phyloP scores from a whole-genome alignment of 2,329 filamentous ascomycete genomes.

The Phialocephala subalpina region DNA sequence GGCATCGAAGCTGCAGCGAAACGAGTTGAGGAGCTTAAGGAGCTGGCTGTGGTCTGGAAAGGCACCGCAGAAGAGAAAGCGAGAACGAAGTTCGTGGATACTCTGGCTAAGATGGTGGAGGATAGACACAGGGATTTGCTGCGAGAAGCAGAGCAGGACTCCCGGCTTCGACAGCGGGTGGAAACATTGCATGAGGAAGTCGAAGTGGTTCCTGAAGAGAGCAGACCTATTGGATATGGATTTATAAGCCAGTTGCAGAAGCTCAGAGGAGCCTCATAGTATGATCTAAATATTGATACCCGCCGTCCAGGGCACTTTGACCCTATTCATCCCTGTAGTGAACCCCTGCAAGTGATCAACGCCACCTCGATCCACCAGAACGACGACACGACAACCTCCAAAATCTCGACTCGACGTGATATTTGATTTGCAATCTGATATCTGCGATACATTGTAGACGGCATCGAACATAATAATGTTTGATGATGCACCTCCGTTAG shows the following conservation, averaged over 20 bases:
- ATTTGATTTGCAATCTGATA: background rate
- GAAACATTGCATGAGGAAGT: conserved; percentile 37
- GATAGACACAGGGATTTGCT: conserved; percentile 60
- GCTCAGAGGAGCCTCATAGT: conserved; percentile 42
- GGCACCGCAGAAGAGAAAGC: conserved; percentile 96
- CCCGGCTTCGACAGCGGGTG: conserved; percentile 35
- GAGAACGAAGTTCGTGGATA: conserved; percentile 81
- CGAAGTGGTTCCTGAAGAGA: conserved; percentile 31
- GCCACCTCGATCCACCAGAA: background rate
- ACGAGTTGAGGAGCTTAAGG: conserved; percentile 79
- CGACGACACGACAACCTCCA: background rate
- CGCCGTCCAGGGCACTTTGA: background rate
- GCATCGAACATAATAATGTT: background rate
- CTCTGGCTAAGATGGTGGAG: conserved; percentile 82
- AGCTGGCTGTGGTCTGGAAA: conserved; percentile 85
- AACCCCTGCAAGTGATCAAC: conserved; percentile 1
- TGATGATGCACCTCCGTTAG: background rate
- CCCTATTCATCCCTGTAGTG: background rate
- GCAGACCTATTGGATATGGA: conserved; percentile 42
- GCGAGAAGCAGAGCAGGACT: conserved; percentile 41
- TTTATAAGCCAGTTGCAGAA: conserved; percentile 47
- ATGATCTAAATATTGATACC: conserved; percentile 1
- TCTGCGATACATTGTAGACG: background rate
- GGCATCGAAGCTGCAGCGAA: conserved; percentile 78
- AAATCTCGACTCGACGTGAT: background rate